Percentiles rank a stretch among this genome's conserved stretches.
phyloP scores from a whole-genome alignment of 345 rosid species.

The Arabidopsis suecica region DNA sequence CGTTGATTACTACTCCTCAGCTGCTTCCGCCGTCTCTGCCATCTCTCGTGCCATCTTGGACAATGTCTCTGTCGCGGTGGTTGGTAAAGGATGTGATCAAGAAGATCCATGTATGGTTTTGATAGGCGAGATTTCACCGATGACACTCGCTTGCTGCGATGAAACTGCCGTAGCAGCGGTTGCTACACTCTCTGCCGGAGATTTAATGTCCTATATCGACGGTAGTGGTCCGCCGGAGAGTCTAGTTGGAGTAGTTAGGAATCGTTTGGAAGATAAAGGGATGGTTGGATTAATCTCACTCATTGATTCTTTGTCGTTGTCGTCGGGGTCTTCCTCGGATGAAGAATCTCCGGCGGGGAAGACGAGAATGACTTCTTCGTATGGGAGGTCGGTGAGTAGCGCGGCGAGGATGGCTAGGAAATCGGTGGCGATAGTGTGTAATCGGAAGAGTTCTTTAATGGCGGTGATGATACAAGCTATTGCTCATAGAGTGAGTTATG shows the following conservation, averaged over 20 bases:
- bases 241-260: slow-evolving; percentile 60
- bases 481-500: slow-evolving; percentile 82
- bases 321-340: slow-evolving; percentile 57
- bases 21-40: slow-evolving; percentile 59
- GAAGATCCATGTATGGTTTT: slow-evolving; percentile 37
- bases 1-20: slow-evolving; percentile 77
- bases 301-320: slow-evolving; percentile 41
- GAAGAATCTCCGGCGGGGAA: slow-evolving; percentile 56
- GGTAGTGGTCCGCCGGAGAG: slow-evolving; percentile 93
- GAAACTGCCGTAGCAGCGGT: slow-evolving; percentile 73
- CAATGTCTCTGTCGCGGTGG: slow-evolving; percentile 82
- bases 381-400: slow-evolving; percentile 65
- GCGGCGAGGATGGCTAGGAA: slow-evolving; percentile 82
- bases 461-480: slow-evolving; percentile 97
- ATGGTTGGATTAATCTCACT: slow-evolving; percentile 64
- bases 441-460: slow-evolving; percentile 79
- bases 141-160: slow-evolving; percentile 68
- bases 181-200: slow-evolving; percentile 75
- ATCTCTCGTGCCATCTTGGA: slow-evolving; percentile 55
- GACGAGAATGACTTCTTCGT: slow-evolving; percentile 36
- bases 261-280: slow-evolving; percentile 60
- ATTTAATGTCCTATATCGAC: slow-evolving; percentile 89
- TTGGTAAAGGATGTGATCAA: slow-evolving; percentile 52
- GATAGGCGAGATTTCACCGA: slow-evolving; percentile 88
- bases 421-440: slow-evolving; percentile 89